A percentile compares a stretch with the other conserved stretches of the same genome.
Conservation (phyloP, 768 basidiomycete genomes). For the Pholiota microspora region DNA sequence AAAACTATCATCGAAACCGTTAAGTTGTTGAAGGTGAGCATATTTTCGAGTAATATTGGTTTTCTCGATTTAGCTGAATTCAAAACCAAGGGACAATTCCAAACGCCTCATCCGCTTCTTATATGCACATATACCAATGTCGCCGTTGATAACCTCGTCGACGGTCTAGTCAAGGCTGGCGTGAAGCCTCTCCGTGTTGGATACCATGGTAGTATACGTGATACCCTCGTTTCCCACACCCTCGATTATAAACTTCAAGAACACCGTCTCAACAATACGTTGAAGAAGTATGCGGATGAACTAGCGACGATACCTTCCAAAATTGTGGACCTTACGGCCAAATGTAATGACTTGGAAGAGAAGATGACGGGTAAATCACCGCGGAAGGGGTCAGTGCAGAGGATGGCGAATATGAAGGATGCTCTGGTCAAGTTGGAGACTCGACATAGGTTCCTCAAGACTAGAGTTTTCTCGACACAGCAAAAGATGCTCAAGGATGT, state of each 20-base stretch:
- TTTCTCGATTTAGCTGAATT: background rate
- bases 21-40: constrained; percentile 68
- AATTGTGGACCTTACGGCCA: constrained; percentile 14
- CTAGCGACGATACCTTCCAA: constrained; percentile 23
- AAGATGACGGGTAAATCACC: constrained; percentile 12
- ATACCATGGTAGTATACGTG: constrained; percentile 54
- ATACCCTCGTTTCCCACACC: constrained; percentile 53
- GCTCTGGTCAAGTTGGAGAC: constrained; percentile 26
- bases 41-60: background rate
- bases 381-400: constrained; percentile 16
- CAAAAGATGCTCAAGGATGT: constrained; percentile 66
- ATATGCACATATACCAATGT: constrained; percentile 95
- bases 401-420: constrained; percentile 30
- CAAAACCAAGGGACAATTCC: constrained; percentile 61
- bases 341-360: constrained; percentile 16
- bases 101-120: constrained; percentile 79
- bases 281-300: constrained; percentile 41
- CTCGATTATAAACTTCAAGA: constrained; percentile 60
- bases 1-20: constrained; percentile 87
- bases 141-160: constrained; percentile 88
- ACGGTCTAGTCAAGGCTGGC: constrained; percentile 59
- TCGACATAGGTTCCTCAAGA: constrained; percentile 27
- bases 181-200: constrained; percentile 80
- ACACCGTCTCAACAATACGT: constrained; percentile 53
- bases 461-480: constrained; percentile 51